Percentiles rank a stretch among this genome's conserved stretches.
Conservation (phyloP, 805 yeast genomes). For the Helenozyma baotianmanensis region DNA sequence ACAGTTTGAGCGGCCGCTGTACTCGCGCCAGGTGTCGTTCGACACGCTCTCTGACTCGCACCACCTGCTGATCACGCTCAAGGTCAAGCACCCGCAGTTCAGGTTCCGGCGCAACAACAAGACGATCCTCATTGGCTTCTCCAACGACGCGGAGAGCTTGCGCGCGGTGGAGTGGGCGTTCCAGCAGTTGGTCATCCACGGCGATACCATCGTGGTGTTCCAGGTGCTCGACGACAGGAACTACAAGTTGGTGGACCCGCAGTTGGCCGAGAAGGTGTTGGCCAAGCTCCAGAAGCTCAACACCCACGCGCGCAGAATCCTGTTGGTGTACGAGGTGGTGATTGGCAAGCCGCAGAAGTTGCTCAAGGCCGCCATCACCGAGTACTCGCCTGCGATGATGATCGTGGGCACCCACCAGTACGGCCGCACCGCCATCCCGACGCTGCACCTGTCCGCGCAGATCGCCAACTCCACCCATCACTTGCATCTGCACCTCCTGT, state of each 20-base stretch:
- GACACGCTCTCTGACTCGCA: slow-evolving; percentile 32
- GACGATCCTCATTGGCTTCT: slow-evolving; percentile 37
- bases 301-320: slow-evolving; percentile 30
- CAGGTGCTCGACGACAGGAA: slow-evolving; percentile 38
- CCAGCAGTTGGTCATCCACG: slow-evolving; percentile 40
- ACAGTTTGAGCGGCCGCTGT: slow-evolving; percentile 15
- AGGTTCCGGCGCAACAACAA: slow-evolving; percentile 42
- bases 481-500: slow-evolving; percentile 17
- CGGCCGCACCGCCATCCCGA: slow-evolving; percentile 9
- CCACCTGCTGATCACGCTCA: slow-evolving; percentile 34
- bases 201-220: slow-evolving; percentile 39
- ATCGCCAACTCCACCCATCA: slow-evolving; percentile 3
- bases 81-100: slow-evolving; percentile 40
- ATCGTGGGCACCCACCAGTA: slow-evolving; percentile 38
- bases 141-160: slow-evolving; percentile 32
- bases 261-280: slow-evolving; percentile 24
- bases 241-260: slow-evolving; percentile 24
- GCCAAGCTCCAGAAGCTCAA: slow-evolving; percentile 31
- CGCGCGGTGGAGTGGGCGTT: slow-evolving; percentile 42
- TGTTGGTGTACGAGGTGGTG: slow-evolving; percentile 37
- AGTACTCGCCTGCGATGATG: slow-evolving; percentile 44
- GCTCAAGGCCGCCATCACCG: slow-evolving; percentile 36
- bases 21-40: slow-evolving; percentile 39
- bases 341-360: slow-evolving; percentile 39
- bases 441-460: neutral